Conservation (phyloP, 2,329 filamentous ascomycete species). For the Dothideomycetes sp. region DNA sequence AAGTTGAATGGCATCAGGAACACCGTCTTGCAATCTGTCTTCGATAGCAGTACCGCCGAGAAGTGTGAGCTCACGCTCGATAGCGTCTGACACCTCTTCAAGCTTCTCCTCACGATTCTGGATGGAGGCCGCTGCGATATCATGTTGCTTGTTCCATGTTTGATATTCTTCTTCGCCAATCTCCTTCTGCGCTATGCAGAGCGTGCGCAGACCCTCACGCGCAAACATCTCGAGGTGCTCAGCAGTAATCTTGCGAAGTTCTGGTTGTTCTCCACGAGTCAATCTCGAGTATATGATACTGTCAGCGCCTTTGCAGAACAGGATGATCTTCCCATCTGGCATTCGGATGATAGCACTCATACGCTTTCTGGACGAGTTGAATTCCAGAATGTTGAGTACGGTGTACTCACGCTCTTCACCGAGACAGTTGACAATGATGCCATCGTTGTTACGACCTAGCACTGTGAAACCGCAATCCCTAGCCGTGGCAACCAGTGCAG, state of each 20-base stretch:
- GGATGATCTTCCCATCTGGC: slow-evolving; percentile 78
- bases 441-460: slow-evolving; percentile 67
- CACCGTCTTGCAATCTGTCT: slow-evolving; percentile 90
- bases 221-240: slow-evolving; percentile 97
- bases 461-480: slow-evolving; percentile 94
- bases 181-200: slow-evolving; percentile 82
- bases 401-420: slow-evolving; percentile 78
- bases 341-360: slow-evolving; percentile 97
- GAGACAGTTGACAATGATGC: slow-evolving; percentile 76
- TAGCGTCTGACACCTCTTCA: slow-evolving; percentile 78
- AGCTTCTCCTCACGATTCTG: slow-evolving; percentile 86
- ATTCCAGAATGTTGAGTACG: slow-evolving; percentile 90
- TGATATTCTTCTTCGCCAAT: slow-evolving; percentile 75
- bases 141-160: slow-evolving; percentile 77
- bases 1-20: slow-evolving; percentile 88
- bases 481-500: slow-evolving; percentile 85
- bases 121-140: slow-evolving; percentile 74
- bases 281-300: slow-evolving; percentile 93
- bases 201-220: slow-evolving; percentile 82
- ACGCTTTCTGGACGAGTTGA: slow-evolving; percentile 91
- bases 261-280: slow-evolving; percentile 72
- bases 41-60: slow-evolving; percentile 95
- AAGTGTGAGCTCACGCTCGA: slow-evolving; percentile 81
- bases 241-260: slow-evolving; percentile 73
- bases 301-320: slow-evolving; percentile 97